These are phyloP conservation scores for Rosa rugosa DNA, from an alignment of 306 rosid species.

Conservation along the genomic window DNA sequence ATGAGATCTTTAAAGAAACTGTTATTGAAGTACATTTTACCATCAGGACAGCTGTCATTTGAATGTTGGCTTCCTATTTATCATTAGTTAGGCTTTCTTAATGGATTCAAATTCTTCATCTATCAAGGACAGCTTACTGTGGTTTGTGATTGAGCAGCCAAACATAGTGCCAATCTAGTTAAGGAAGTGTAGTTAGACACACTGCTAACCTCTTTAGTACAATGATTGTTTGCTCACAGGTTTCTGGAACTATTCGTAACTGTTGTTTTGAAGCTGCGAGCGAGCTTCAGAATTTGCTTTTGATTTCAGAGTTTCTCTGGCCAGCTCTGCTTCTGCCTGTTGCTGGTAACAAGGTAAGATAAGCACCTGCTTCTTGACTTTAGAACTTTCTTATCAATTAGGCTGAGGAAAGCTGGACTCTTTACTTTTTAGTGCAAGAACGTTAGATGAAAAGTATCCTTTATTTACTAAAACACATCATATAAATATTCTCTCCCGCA, in stretches of 20 bases:
- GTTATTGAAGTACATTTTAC: background rate
- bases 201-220: conserved; percentile 19
- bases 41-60: background rate
- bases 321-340: conserved; percentile 95
- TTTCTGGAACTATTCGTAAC: conserved; percentile 87
- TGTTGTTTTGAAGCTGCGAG: conserved; percentile 93
- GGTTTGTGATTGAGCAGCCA: conserved; percentile 1
- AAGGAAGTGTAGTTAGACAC: conserved; percentile 1
- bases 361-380: background rate
- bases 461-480: background rate
- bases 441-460: background rate
- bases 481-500: background rate
- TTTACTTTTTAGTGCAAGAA: background rate
- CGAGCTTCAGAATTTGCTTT: conserved; percentile 79
- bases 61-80: background rate
- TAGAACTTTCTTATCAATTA: background rate
- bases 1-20: background rate
- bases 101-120: background rate
- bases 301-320: conserved; percentile 96
- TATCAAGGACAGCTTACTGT: background rate
- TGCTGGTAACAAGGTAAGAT: conserved; percentile 81
- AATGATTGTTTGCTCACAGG: conserved; percentile 43
- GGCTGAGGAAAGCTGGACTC: background rate
- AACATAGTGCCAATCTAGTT: conserved; percentile 7
- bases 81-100: background rate